Percentiles rank a stretch among this genome's conserved stretches.
phyloP scores from a whole-genome alignment of 208 protist species.

The Trypanosoma caninum region DNA sequence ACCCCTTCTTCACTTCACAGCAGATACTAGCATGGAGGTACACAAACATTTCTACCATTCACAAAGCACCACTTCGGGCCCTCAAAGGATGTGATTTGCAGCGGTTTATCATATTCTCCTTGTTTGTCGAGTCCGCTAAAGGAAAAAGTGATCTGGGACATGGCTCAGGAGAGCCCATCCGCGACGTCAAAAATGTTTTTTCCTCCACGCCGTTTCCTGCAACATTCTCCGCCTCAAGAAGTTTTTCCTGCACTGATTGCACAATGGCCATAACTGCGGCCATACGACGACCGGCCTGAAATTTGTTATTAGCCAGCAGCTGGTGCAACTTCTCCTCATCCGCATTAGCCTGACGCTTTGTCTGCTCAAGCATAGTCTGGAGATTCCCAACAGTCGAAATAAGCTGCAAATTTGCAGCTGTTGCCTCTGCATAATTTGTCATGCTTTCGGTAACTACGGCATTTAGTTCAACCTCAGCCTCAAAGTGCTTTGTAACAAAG shows the following conservation, averaged over 20 bases:
- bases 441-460: slow-evolving; percentile 14
- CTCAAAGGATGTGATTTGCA: neutral
- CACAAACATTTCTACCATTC: neutral
- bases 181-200: neutral
- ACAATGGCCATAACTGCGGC: slow-evolving; percentile 10
- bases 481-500: slow-evolving; percentile 28
- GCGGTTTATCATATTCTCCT: slow-evolving; percentile 1
- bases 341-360: slow-evolving; percentile 27
- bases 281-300: neutral
- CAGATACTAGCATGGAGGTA: neutral
- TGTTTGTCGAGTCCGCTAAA: slow-evolving; percentile 2
- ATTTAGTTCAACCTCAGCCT: slow-evolving; percentile 31
- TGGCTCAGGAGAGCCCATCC: neutral
- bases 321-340: slow-evolving; percentile 33
- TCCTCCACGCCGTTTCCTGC: neutral
- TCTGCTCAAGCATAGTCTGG: slow-evolving; percentile 31
- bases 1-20: neutral
- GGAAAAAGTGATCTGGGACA: too few relatives aligned
- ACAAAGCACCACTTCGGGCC: neutral
- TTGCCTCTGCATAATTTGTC: slow-evolving; percentile 14
- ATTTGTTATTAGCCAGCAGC: slow-evolving; percentile 16
- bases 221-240: neutral
- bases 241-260: slow-evolving; percentile 7
- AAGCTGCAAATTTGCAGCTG: slow-evolving; percentile 7
- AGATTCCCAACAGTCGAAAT: slow-evolving; percentile 25